Conservation (phyloP, 495 filamentous ascomycete species). For the Aspergillus coremiiformis region DNA sequence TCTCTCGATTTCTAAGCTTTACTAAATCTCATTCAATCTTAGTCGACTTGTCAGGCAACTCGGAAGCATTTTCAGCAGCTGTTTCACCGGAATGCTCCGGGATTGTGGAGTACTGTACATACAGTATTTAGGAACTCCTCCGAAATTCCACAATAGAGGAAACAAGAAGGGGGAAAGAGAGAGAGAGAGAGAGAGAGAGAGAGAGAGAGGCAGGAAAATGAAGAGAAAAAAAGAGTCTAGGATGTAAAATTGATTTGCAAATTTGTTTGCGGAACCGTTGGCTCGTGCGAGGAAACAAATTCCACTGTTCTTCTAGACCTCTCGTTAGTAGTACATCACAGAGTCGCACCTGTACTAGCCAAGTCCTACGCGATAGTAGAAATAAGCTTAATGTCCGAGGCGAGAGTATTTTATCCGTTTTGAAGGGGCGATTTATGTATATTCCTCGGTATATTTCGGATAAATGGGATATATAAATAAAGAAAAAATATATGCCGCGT, state of each 20-base stretch:
- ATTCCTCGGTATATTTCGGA: neutral
- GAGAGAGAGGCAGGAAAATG: neutral
- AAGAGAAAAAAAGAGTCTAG: neutral
- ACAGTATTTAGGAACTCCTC: no score
- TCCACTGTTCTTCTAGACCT: neutral
- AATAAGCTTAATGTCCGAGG: slow-evolving; percentile 8
- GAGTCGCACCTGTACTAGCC: neutral
- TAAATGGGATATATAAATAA: neutral
- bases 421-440: neutral
- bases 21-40: no score
- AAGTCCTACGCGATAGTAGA: neutral
- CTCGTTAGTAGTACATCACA: neutral
- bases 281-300: neutral
- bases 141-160: no score
- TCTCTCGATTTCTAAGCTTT: neutral
- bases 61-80: no score
- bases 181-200: no score
- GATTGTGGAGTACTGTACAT: no score
- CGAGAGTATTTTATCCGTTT: neutral
- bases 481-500: neutral
- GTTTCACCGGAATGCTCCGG: no score
- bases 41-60: no score
- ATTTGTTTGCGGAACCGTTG: neutral
- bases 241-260: neutral
- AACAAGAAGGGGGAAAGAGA: no score